Conservation (phyloP, 805 yeast genomes). For the Wickerhamiella sorbophila region DNA sequence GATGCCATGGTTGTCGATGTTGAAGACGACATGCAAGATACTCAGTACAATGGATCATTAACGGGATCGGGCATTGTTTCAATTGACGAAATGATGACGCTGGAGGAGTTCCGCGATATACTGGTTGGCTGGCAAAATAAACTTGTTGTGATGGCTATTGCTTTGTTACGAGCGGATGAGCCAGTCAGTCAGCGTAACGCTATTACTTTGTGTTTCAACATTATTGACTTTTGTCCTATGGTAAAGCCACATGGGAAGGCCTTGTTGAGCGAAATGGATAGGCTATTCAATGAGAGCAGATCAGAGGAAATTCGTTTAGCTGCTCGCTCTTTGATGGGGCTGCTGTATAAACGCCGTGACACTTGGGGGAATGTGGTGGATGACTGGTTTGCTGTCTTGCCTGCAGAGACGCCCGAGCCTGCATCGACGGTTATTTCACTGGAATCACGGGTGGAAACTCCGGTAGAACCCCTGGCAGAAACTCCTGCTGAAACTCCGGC, state of each 20-base stretch:
- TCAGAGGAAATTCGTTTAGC: background rate
- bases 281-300: background rate
- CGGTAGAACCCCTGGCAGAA: too few species aligned
- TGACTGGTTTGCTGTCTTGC: background rate
- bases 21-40: background rate
- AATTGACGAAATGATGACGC: background rate
- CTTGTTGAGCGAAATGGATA: background rate
- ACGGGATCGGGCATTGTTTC: too few species aligned
- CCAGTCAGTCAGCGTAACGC: constrained; percentile 1
- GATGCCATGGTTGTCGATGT: background rate
- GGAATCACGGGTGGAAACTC: too few species aligned
- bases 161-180: background rate
- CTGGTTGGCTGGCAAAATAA: background rate
- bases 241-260: background rate
- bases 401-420: background rate
- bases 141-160: background rate
- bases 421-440: too few species aligned
- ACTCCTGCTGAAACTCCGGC: too few species aligned
- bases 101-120: background rate
- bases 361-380: background rate
- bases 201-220: background rate
- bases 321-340: background rate
- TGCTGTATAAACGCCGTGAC: background rate
- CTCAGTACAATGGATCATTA: too few species aligned
- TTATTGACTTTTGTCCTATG: background rate